Evolutionary conservation across 169 alveolate species (phyloP).

Genomic region (Plasmodium fragile): DNA sequence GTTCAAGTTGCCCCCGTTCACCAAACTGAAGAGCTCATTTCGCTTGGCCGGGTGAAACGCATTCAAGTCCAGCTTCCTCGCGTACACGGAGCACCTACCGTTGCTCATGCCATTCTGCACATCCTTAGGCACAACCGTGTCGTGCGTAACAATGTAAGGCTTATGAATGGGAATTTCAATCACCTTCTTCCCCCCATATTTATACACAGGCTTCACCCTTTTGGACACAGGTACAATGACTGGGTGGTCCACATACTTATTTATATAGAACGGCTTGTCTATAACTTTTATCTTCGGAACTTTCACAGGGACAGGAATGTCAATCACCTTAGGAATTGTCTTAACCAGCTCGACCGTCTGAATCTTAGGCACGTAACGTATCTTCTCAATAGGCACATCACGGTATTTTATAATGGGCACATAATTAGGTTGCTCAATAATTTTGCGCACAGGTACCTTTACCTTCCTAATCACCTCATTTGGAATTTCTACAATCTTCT

Average conservation of each 20-base stretch:
- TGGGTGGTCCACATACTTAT: conserved; percentile 84
- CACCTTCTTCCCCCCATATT: conserved; percentile 80
- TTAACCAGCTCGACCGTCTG: conserved; percentile 83
- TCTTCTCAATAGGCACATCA: conserved; percentile 86
- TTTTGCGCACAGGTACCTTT: conserved; percentile 83
- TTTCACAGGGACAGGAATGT: conserved; percentile 85
- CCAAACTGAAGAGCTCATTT: conserved; percentile 42
- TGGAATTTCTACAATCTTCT: conserved; percentile 85
- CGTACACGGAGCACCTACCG: conserved; percentile 62
- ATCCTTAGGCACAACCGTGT: conserved; percentile 66
- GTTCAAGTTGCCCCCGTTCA: conserved; percentile 31
- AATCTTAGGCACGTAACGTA: conserved; percentile 82
- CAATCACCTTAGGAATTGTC: conserved; percentile 82
- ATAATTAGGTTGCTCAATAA: conserved; percentile 82
- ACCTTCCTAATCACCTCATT: conserved; percentile 84
- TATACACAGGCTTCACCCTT: conserved; percentile 81
- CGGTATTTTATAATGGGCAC: conserved; percentile 84
- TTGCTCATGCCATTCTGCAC: conserved; percentile 26
- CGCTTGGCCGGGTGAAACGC: conserved; percentile 25
- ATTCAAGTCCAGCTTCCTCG: conserved; percentile 41
- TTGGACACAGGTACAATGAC: conserved; percentile 85
- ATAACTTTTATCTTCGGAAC: conserved; percentile 82
- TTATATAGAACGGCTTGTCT: conserved; percentile 82
- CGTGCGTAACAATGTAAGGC: conserved; percentile 86
- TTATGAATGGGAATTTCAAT: conserved; percentile 85